Evolutionary conservation across 208 protist genomes (phyloP).

Genomic region (Endotrypanum monterogeii): DNA sequence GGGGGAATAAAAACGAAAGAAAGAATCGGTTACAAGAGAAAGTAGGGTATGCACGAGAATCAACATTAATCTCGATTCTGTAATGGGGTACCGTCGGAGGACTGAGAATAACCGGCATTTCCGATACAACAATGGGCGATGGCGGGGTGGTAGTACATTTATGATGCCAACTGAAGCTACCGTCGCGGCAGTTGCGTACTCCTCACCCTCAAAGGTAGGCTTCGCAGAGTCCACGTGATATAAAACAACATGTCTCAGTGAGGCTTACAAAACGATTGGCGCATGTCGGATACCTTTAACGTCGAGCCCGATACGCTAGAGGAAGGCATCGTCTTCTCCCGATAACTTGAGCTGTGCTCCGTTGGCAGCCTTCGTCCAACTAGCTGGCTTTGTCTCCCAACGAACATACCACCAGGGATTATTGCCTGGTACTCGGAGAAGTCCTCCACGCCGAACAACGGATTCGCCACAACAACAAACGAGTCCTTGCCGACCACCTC

Average conservation of each 20-base stretch:
- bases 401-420: constrained; percentile 54
- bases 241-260: background rate
- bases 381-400: constrained; percentile 39
- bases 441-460: constrained; percentile 65
- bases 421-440: constrained; percentile 75
- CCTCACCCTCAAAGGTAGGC: background rate
- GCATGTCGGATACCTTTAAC: constrained; percentile 39
- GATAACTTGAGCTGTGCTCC: constrained; percentile 51
- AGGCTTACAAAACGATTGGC: constrained; percentile 7
- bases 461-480: constrained; percentile 43
- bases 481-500: constrained; percentile 38
- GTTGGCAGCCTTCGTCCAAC: constrained; percentile 18
- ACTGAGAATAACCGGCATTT: background rate
- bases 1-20: background rate
- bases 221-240: background rate
- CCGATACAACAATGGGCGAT: background rate
- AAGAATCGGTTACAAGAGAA: background rate
- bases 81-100: background rate
- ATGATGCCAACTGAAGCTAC: background rate
- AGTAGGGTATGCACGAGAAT: background rate
- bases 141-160: too few relatives aligned
- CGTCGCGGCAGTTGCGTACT: background rate
- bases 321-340: constrained; percentile 53
- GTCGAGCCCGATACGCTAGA: constrained; percentile 47
- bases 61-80: background rate